Evolutionary conservation across 345 rosid genomes (phyloP).

Genomic region (Combretum micranthum): DNA sequence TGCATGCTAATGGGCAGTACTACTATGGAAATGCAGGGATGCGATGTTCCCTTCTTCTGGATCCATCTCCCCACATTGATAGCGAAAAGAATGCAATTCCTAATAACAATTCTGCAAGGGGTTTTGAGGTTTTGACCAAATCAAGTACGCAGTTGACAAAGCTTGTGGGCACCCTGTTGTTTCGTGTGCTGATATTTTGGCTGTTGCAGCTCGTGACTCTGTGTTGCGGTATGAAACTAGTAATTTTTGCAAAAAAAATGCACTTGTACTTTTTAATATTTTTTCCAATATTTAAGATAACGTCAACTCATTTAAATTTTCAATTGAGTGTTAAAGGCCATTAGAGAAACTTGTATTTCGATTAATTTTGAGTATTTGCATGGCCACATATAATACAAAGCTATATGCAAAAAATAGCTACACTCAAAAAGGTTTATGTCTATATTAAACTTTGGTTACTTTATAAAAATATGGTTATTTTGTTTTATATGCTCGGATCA

Average conservation of each 20-base stretch:
- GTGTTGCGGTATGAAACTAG: conserved; percentile 36
- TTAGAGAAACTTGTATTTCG: too few species aligned
- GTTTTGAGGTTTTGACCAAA: conserved; percentile 46
- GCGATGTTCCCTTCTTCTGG: conserved; percentile 57
- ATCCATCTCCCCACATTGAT: conserved; percentile 33
- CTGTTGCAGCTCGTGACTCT: conserved; percentile 49
- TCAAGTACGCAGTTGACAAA: conserved; percentile 37
- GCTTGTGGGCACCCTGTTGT: conserved; percentile 36
- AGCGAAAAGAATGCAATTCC: conserved; percentile 39
- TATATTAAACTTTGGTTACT: too few species aligned
- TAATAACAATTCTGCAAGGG: conserved; percentile 30
- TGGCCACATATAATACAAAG: too few species aligned
- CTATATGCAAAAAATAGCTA: too few species aligned
- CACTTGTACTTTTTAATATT: too few species aligned
- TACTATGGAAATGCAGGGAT: conserved; percentile 28
- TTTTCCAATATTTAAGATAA: background rate
- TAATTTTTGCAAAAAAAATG: too few species aligned
- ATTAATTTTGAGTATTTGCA: too few species aligned
- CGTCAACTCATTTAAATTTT: background rate
- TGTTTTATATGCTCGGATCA: too few species aligned
- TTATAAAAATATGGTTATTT: too few species aligned
- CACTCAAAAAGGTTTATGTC: too few species aligned
- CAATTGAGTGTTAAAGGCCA: too few species aligned
- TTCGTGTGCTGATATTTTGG: conserved; percentile 49
- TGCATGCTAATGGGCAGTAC: too few species aligned